Conservation (phyloP, 805 yeast genomes). For the Schizosaccharomyces cryophilus region DNA sequence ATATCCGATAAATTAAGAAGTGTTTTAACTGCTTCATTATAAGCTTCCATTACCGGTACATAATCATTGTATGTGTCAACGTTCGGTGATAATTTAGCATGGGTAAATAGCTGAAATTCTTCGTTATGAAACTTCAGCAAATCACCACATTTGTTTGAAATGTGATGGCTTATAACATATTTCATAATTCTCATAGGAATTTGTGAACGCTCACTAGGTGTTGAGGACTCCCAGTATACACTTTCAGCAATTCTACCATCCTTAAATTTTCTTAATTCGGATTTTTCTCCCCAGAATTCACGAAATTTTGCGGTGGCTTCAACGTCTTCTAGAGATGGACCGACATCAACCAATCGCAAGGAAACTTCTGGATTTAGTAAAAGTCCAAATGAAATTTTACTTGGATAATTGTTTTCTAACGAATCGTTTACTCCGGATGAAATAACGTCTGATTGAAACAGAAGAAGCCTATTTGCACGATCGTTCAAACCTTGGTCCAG, state of each 20-base stretch:
- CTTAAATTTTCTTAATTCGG: conserved; percentile 73
- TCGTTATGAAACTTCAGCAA: conserved; percentile 2
- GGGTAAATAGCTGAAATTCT: conserved; percentile 19
- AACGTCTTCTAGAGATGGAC: conserved; percentile 45
- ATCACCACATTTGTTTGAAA: conserved; percentile 19
- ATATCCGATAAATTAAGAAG: conserved; percentile 24
- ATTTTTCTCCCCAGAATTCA: conserved; percentile 68
- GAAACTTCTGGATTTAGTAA: conserved; percentile 43
- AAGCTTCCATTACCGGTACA: conserved; percentile 18
- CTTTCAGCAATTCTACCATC: conserved; percentile 80
- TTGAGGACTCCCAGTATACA: conserved; percentile 49
- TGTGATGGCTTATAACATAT: conserved; percentile 39
- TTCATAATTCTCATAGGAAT: conserved; percentile 39
- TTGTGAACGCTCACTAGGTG: conserved; percentile 21
- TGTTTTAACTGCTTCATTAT: conserved; percentile 26
- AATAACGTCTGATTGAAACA: conserved; percentile 16
- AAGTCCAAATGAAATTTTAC: conserved; percentile 27
- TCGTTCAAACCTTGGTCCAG: conserved; percentile 16
- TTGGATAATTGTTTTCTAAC: conserved; percentile 6
- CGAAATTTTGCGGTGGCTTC: conserved; percentile 42
- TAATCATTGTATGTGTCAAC: conserved; percentile 6
- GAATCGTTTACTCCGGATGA: conserved; percentile 6
- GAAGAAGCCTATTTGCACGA: conserved; percentile 13
- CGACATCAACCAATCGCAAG: conserved; percentile 66
- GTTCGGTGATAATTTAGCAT: conserved; percentile 6